Evolutionary conservation across 1,284 basidiomycete genomes (phyloP).

Genomic region (Sporisorium exsertum): DNA sequence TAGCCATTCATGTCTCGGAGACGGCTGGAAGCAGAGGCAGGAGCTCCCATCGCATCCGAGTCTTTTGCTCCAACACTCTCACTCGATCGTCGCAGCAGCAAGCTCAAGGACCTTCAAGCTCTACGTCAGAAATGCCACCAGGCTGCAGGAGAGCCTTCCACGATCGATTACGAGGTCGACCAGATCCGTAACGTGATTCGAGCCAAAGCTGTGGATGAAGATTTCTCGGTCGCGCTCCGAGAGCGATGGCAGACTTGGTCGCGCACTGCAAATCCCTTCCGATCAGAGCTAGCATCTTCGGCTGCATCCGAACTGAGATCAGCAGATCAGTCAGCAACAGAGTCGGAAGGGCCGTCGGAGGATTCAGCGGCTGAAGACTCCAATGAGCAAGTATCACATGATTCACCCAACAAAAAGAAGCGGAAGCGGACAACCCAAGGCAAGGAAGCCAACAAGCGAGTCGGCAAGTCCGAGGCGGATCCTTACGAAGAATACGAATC

Average conservation of each 20-base stretch:
- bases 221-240: constrained; percentile 39
- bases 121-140: constrained; percentile 10
- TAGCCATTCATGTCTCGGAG: constrained; percentile 14
- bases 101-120: constrained; percentile 10
- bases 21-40: neutral
- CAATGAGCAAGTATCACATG: constrained; percentile 6
- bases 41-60: constrained; percentile 26
- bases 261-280: constrained; percentile 32
- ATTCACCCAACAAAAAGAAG: constrained; percentile 11
- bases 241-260: constrained; percentile 53
- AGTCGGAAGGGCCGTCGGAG: constrained; percentile 8
- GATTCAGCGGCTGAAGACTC: constrained; percentile 16
- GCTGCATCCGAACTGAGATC: constrained; percentile 24
- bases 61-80: constrained; percentile 12
- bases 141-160: constrained; percentile 8
- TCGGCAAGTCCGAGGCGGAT: constrained; percentile 6
- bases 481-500: constrained; percentile 16
- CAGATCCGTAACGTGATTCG: constrained; percentile 17
- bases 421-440: constrained; percentile 5
- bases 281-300: constrained; percentile 29
- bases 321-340: constrained; percentile 7
- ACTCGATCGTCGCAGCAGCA: constrained; percentile 25
- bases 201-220: constrained; percentile 30
- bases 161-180: constrained; percentile 31
- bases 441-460: constrained; percentile 2